Percentiles rank a stretch among this genome's conserved stretches.
Evolutionary conservation across 805 yeast species (phyloP).

Genomic region (Sugiyamaella americana): DNA sequence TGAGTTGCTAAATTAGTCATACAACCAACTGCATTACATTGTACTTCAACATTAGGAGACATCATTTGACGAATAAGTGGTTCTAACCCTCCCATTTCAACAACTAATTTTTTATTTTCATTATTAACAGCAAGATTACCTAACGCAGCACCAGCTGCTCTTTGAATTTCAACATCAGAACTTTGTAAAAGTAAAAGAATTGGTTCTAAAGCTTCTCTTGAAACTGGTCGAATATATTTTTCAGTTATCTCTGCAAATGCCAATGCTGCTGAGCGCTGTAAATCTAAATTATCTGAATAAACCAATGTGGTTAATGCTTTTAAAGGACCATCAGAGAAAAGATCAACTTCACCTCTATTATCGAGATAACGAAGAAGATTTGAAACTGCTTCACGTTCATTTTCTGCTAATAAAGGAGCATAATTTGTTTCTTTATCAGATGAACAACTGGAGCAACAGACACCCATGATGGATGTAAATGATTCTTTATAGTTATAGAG

Average conservation of each 20-base stretch:
- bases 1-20: slow-evolving; percentile 96
- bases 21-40: slow-evolving; percentile 98
- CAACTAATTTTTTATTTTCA: slow-evolving; percentile 86
- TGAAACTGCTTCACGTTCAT: slow-evolving; percentile 94
- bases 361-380: slow-evolving; percentile 84
- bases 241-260: slow-evolving; percentile 99
- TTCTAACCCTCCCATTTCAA: slow-evolving; percentile 96
- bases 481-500: too few relatives aligned
- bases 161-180: slow-evolving; percentile 88
- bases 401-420: slow-evolving; percentile 85
- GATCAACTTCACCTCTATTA: slow-evolving; percentile 56
- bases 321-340: slow-evolving; percentile 74
- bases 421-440: slow-evolving; percentile 40
- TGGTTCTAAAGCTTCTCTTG: slow-evolving; percentile 88
- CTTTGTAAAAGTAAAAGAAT: slow-evolving; percentile 80
- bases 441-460: slow-evolving; percentile 19
- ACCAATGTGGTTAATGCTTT: slow-evolving; percentile 88
- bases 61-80: slow-evolving; percentile 97
- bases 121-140: slow-evolving; percentile 98
- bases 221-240: slow-evolving; percentile 82
- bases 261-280: slow-evolving; percentile 93
- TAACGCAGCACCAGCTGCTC: slow-evolving; percentile 98
- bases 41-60: slow-evolving; percentile 94
- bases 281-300: slow-evolving; percentile 87
- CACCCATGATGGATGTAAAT: slow-evolving; percentile 18